Evolutionary conservation across 352 stramenopile genomes (phyloP).

Genomic region (Plasmopara viticola): DNA sequence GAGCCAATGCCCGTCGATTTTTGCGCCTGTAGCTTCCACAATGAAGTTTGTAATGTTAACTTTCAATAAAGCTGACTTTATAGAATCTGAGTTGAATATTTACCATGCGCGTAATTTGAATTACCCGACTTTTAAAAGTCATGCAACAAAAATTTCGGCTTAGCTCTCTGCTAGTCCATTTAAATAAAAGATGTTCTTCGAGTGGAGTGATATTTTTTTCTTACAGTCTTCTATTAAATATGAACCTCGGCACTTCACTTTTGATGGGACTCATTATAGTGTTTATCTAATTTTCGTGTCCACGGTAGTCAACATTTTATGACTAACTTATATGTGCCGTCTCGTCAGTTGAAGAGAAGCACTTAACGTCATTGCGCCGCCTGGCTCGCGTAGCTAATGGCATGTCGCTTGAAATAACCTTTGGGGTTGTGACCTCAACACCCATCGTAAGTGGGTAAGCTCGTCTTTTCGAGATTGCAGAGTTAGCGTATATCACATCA

Average conservation of each 20-base stretch:
- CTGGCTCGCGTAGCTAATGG: constrained; percentile 19
- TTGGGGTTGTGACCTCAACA: constrained; percentile 31
- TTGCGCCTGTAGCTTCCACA: constrained; percentile 30
- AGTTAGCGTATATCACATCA: constrained; percentile 11
- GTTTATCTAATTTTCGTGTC: too few species aligned
- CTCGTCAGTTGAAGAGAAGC: not conserved
- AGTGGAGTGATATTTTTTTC: too few species aligned
- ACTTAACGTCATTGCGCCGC: constrained; percentile 17
- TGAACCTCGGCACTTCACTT: too few species aligned
- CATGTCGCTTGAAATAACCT: constrained; percentile 24
- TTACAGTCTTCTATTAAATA: too few species aligned
- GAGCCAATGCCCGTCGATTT: constrained; percentile 65
- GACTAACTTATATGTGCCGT: not conserved
- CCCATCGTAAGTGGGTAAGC: constrained; percentile 12
- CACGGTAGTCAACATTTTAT: not conserved
- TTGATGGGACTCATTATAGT: too few species aligned
- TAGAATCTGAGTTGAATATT: not conserved
- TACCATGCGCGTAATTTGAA: too few species aligned
- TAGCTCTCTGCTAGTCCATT: too few species aligned
- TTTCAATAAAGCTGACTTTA: not conserved
- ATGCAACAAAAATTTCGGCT: too few species aligned
- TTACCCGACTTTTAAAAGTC: too few species aligned
- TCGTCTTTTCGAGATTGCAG: constrained; percentile 12
- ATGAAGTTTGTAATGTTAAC: too few species aligned
- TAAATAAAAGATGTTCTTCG: too few species aligned